Conservation (phyloP, 352 stramenopile genomes). For the Globisporangium abappressorium region DNA sequence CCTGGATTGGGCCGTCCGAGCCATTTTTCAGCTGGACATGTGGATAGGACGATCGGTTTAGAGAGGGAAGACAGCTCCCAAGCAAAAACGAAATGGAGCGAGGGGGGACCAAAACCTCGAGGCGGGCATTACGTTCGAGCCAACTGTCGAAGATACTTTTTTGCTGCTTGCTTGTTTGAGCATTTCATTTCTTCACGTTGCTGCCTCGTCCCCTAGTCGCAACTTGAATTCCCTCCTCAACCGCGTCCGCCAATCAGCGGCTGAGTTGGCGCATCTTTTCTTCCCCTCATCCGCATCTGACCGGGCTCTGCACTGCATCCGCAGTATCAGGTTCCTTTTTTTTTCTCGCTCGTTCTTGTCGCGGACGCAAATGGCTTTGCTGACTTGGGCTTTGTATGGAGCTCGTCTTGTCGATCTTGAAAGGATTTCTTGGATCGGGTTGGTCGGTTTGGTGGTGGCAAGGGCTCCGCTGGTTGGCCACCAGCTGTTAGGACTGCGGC, state of each 20-base stretch:
- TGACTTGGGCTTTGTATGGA: not conserved
- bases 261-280: constrained; percentile 25
- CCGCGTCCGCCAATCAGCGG: constrained; percentile 21
- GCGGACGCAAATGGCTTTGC: not conserved
- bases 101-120: constrained; percentile 8
- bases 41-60: not conserved
- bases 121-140: constrained; percentile 1
- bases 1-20: too few relatives aligned
- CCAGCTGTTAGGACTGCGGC: not conserved
- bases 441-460: not conserved
- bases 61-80: not conserved
- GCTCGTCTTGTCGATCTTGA: not conserved
- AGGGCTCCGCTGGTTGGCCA: too few relatives aligned
- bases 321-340: constrained; percentile 14
- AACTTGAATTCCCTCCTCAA: constrained; percentile 3
- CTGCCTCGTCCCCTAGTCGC: constrained; percentile 1
- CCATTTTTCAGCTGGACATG: not conserved
- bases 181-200: constrained; percentile 1
- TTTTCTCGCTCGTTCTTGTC: not conserved
- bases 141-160: constrained; percentile 30
- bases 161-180: constrained; percentile 11
- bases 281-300: not conserved
- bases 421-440: not conserved
- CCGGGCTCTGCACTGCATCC: not conserved
- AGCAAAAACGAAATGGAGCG: not conserved